A percentile compares a stretch with the other conserved stretches of the same genome.
These are phyloP conservation scores for Pythium guiyangense DNA, from an alignment of 352 stramenopile species.

Conservation along the genomic window DNA sequence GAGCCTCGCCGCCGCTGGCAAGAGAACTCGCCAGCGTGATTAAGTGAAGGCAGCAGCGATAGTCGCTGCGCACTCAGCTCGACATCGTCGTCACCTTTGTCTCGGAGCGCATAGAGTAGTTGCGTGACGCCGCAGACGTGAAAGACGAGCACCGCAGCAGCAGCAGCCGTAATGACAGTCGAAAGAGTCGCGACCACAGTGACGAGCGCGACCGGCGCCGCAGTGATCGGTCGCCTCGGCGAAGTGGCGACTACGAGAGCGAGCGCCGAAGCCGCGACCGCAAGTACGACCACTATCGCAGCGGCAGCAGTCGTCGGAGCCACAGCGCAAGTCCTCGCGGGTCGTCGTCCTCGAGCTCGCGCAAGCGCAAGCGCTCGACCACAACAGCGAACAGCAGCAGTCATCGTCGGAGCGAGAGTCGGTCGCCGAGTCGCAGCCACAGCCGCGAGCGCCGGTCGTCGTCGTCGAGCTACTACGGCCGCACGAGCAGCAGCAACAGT, in stretches of 20 bases:
- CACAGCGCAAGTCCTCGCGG: slow-evolving; percentile 30
- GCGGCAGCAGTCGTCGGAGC: slow-evolving; percentile 24
- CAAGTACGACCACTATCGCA: slow-evolving; percentile 22
- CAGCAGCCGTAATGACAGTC: background rate
- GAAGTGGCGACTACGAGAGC: background rate
- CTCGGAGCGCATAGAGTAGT: background rate
- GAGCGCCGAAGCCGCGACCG: slow-evolving; percentile 25
- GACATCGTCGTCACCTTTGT: background rate
- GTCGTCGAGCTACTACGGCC: slow-evolving; percentile 12
- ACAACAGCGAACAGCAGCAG: slow-evolving; percentile 23
- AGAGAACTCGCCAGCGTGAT: too few species aligned
- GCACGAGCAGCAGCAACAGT: slow-evolving; percentile 6
- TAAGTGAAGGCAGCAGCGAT: too few species aligned
- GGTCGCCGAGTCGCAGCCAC: slow-evolving; percentile 37
- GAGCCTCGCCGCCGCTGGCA: too few species aligned
- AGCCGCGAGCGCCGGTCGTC: slow-evolving; percentile 18
- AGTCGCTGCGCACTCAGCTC: background rate
- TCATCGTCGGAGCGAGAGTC: slow-evolving; percentile 24
- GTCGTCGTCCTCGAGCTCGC: slow-evolving; percentile 24
- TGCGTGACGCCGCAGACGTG: slow-evolving; percentile 5
- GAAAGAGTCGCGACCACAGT: slow-evolving; percentile 7
- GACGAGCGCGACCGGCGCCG: slow-evolving; percentile 10
- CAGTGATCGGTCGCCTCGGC: slow-evolving; percentile 11
- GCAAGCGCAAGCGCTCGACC: slow-evolving; percentile 32
- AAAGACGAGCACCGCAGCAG: slow-evolving; percentile 11